Evolutionary conservation across 1,284 basidiomycete genomes (phyloP), one percentile per base, ranked within the genome.

Genomic region (Ceratobasidium sp.): DNA sequence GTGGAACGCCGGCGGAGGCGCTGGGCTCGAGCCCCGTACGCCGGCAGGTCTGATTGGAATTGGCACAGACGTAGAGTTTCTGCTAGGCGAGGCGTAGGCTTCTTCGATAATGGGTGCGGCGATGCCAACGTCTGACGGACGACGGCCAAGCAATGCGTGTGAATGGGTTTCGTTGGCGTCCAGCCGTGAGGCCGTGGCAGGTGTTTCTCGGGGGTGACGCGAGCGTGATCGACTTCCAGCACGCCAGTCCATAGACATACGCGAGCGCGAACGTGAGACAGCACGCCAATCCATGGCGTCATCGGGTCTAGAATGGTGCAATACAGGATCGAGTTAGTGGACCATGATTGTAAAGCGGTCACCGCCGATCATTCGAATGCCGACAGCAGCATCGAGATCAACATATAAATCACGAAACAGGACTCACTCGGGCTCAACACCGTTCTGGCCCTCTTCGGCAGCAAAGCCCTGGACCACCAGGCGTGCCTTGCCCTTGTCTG

Each of bases 141-240:
- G 45, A 32, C 53, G 57, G 16, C 69, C 73, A 21, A 83, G 76
- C 30, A 83, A 77, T 6, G 77, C 76, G 72, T 82, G 81, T 2
- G 82, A 81, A 72, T 83, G 82, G 1, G 78, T 77, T 73, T 83
- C 82, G 73, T 77, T 80, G 26, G 75, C 71, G 6, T 78, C 91
- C 8, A 64, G 46, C 5, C 34, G 65, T 50, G 55, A 57, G 21
- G 41, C 39, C 23, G 45, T 36, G 32, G 45, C 43, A 26, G 65
- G 65, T 16, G 92, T 92, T 65, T 84, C 84, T 80, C 84, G 83
- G 0, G 93, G 92, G 78, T 93, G 91, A 30, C 96, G 90, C 26
- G 97, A 98, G 74, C 96, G 88, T 16, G 96, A 97, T 74, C 96
- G 88, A 78, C 93, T 96, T 78, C 94, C 89, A 21, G 92, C 91